Evolutionary conservation across 169 alveolate species (phyloP).

Genomic region (Eimeria tenella): DNA sequence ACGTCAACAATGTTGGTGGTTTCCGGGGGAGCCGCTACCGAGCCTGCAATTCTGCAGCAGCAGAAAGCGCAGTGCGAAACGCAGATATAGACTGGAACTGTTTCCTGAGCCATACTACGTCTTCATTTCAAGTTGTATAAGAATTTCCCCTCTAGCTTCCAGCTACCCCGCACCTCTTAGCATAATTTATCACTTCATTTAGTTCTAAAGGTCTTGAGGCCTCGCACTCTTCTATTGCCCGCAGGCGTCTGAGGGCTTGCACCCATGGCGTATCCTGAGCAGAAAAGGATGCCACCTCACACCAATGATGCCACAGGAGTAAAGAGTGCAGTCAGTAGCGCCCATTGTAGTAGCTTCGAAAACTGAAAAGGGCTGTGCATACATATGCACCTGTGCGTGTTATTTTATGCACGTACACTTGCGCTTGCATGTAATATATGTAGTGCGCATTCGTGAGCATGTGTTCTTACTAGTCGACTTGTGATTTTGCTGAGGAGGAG

Average conservation of each 20-base stretch:
- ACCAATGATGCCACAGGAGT: too few relatives aligned
- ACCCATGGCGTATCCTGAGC: slow-evolving; percentile 61
- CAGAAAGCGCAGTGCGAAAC: background rate
- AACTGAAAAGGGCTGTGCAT: too few relatives aligned
- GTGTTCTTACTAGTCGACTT: background rate
- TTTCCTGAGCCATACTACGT: too few relatives aligned
- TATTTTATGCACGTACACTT: too few relatives aligned
- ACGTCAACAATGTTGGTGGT: slow-evolving; percentile 50
- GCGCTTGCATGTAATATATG: too few relatives aligned
- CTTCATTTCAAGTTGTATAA: too few relatives aligned
- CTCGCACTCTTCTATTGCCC: slow-evolving; percentile 34
- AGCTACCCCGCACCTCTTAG: background rate
- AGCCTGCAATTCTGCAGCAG: slow-evolving; percentile 51
- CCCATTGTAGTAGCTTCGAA: too few relatives aligned
- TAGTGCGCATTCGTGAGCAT: too few relatives aligned
- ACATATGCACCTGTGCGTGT: too few relatives aligned
- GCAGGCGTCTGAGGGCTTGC: slow-evolving; percentile 21
- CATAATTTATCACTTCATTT: slow-evolving; percentile 20
- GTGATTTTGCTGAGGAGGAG: background rate
- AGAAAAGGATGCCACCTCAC: too few relatives aligned
- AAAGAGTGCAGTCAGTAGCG: too few relatives aligned
- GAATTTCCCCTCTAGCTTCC: too few relatives aligned
- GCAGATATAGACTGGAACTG: background rate
- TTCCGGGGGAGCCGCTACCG: slow-evolving; percentile 76
- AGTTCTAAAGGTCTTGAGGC: background rate